phyloP scores from a whole-genome alignment of 352 stramenopile genomes.

The Thraustochytrium sp. region DNA sequence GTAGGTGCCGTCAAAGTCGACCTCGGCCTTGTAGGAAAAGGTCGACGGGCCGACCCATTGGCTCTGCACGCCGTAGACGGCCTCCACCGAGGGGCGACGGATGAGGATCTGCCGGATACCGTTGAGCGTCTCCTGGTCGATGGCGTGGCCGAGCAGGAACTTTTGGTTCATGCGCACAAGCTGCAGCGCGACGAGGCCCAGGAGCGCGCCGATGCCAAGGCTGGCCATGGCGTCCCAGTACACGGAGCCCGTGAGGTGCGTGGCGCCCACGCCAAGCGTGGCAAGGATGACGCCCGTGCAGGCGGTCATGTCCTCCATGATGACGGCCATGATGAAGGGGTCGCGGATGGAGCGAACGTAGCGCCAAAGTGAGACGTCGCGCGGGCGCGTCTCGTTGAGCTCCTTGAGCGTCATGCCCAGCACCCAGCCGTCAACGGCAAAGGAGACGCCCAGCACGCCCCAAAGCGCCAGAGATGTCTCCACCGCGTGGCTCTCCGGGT shows the following conservation, averaged over 20 bases:
- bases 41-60: conserved; percentile 95
- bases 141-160: conserved; percentile 90
- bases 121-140: conserved; percentile 72
- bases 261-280: conserved; percentile 81
- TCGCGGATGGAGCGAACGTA: conserved; percentile 64
- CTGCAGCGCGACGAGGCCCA: conserved; percentile 85
- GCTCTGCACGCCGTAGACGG: conserved; percentile 88
- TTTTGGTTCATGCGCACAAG: conserved; percentile 88
- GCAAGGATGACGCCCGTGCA: conserved; percentile 93
- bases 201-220: conserved; percentile 84
- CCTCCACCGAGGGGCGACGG: conserved; percentile 81
- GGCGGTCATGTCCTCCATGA: conserved; percentile 91
- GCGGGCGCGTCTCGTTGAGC: conserved; percentile 66
- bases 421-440: conserved; percentile 91
- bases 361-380: conserved; percentile 40
- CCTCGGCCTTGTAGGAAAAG: conserved; percentile 97
- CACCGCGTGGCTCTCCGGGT: conserved; percentile 65
- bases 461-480: conserved; percentile 70
- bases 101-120: conserved; percentile 76
- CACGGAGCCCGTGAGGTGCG: conserved; percentile 80
- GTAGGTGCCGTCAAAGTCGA: conserved; percentile 98
- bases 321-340: conserved; percentile 91
- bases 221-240: conserved; percentile 91
- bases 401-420: conserved; percentile 81
- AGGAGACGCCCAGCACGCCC: conserved; percentile 85